Conservation (phyloP, 2,329 filamentous ascomycete species). For the Penicillium sp. region DNA sequence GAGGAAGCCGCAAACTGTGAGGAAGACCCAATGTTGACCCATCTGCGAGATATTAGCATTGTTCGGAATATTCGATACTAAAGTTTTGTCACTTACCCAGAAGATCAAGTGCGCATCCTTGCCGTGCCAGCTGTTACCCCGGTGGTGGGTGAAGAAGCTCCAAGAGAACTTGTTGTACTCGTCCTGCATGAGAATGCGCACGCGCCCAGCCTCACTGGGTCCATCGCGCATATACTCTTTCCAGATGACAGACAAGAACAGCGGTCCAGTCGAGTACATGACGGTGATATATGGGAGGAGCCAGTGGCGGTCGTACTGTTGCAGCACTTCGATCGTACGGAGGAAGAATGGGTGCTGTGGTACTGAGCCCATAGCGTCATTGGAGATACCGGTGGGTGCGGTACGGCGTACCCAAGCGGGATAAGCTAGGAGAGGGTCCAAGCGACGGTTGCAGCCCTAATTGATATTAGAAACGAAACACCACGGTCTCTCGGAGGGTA, state of each 20-base stretch:
- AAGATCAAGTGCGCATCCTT: conserved; percentile 65
- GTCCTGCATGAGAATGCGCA: conserved; percentile 67
- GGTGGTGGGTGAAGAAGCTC: conserved; percentile 70
- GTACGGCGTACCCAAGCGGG: conserved; percentile 71
- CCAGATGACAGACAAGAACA: conserved; percentile 75
- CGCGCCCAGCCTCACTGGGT: conserved; percentile 50
- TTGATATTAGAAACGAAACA: conserved; percentile 12
- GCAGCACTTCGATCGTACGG: conserved; percentile 65
- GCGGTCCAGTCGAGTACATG: conserved; percentile 74
- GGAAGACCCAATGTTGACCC: conserved; percentile 57
- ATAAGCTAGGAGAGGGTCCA: conserved; percentile 68
- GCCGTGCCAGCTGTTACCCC: conserved; percentile 66
- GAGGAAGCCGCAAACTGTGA: conserved; percentile 54
- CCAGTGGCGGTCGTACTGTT: conserved; percentile 68
- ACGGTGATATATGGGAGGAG: conserved; percentile 71
- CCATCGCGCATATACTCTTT: conserved; percentile 64
- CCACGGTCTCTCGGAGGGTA: neutral
- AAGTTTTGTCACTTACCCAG: conserved; percentile 49
- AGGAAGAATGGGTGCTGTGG: conserved; percentile 74
- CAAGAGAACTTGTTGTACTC: conserved; percentile 68
- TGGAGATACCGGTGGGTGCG: conserved; percentile 73
- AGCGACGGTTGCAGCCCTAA: conserved; percentile 65
- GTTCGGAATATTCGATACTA: neutral
- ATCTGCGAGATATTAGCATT: conserved; percentile 39
- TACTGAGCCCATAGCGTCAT: conserved; percentile 75